Evolutionary conservation across 345 rosid genomes (phyloP), one percentile per base, ranked within the genome.

Genomic region (Physaria fendleri): DNA sequence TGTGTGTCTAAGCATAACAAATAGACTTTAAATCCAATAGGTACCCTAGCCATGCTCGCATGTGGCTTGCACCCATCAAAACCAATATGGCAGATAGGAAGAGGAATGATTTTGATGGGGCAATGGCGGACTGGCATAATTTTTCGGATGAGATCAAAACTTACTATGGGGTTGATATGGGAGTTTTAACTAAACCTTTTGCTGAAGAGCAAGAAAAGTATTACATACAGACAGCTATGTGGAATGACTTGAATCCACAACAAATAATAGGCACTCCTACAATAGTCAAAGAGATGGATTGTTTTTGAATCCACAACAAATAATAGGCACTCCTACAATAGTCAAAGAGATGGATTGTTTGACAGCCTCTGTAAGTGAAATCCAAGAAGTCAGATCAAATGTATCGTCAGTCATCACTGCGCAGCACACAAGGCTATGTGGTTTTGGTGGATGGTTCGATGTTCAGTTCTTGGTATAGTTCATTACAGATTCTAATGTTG

Each of bases 21-120:
- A 45, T 48, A 65, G 35, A 40, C 4, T 62, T 48, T 73, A 38
- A 28, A 62, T 71, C 5, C 56, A 24, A 40, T 66, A 93, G 99
- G 97, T 93, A 93, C 78, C 97, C 99, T 21, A 93, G 99, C 68
- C 99, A 93, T 83, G 99, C 99, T 58, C 95, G 94, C 48, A 89
- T 89, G 91, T 89, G 99, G 99, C 62, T 93, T 50, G 95, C 90
- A 52, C 97, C 99, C 42, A 75, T 93, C 34, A 79, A 89, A 71
- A 79, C 97, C 57, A 78, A 75, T 14, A 57, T 87, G 76, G 77
- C 66, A 12, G 95, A 89, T 53, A 77, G 81, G 21, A 89, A 85
- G 61, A 76, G 51, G 75, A 74, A 47, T 21, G 95, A 89, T 49
- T 85, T 64, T 24, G 89, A 84, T 52, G 95, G 68, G 71, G 56